Conservation (phyloP, 2,329 filamentous ascomycete genomes). For the Neonectria sp. region DNA sequence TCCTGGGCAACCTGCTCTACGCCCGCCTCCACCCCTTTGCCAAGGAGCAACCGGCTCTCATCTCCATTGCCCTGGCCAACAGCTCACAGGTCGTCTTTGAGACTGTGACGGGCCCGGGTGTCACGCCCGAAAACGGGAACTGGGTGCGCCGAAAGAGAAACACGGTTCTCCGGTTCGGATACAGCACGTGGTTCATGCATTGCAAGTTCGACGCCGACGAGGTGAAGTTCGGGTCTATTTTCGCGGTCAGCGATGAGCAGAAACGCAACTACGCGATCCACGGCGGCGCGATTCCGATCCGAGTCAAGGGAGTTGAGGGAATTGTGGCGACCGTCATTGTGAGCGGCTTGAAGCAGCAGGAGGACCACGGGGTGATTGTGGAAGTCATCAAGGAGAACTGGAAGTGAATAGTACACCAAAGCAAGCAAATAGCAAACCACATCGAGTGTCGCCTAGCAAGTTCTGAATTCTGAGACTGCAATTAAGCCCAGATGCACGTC, state of each 20-base stretch:
- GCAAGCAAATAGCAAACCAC: background rate
- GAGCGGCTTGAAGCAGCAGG: conserved; percentile 81
- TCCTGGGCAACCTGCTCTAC: conserved; percentile 75
- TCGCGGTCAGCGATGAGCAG: conserved; percentile 70
- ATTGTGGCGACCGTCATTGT: conserved; percentile 83
- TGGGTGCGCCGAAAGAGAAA: conserved; percentile 81
- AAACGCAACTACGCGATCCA: conserved; percentile 80
- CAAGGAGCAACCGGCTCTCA: conserved; percentile 63
- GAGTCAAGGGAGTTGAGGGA: conserved; percentile 81
- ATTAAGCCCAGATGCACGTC: background rate
- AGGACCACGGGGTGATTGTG: conserved; percentile 84
- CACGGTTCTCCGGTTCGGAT: conserved; percentile 80
- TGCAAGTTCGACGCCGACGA: conserved; percentile 78
- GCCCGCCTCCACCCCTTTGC: conserved; percentile 71
- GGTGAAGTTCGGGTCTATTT: conserved; percentile 74
- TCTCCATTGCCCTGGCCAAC: conserved; percentile 76
- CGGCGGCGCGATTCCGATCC: conserved; percentile 82
- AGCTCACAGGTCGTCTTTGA: conserved; percentile 78
- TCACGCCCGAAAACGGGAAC: conserved; percentile 78
- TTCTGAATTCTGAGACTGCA: background rate
- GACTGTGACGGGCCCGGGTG: conserved; percentile 75
- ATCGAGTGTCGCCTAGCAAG: no score
- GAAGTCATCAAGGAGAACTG: conserved; percentile 74
- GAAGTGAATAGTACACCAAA: conserved; percentile 41
- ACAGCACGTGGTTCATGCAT: conserved; percentile 79